A percentile compares a stretch with the other conserved stretches of the same genome.
Evolutionary conservation across 768 basidiomycete genomes (phyloP).

Genomic region (Naganishia randhawae): DNA sequence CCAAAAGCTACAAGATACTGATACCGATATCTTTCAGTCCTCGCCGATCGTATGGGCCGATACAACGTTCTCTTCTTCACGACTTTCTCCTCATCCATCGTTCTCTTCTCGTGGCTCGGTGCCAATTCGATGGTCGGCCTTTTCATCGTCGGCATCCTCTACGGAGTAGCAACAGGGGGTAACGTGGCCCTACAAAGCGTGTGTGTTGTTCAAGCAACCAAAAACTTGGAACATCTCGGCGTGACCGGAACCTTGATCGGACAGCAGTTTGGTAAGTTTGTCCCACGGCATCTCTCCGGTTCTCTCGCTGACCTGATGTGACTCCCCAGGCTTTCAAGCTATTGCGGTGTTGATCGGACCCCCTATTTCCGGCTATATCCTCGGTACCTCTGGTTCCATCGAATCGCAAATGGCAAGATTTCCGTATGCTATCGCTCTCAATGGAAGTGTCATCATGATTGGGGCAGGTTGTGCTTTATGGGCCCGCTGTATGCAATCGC

Average conservation of each 20-base stretch:
- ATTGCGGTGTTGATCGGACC: slow-evolving; percentile 26
- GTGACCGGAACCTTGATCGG: slow-evolving; percentile 26
- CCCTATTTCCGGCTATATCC: slow-evolving; percentile 26
- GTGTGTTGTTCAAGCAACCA: slow-evolving; percentile 25
- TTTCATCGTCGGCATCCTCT: slow-evolving; percentile 16
- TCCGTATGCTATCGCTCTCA: slow-evolving; percentile 24
- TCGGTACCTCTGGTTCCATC: slow-evolving; percentile 19
- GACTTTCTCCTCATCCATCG: slow-evolving; percentile 6
- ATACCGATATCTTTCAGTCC: not conserved
- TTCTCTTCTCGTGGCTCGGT: slow-evolving; percentile 23
- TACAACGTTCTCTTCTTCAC: slow-evolving; percentile 24
- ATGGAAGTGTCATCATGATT: slow-evolving; percentile 23
- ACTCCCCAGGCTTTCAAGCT: slow-evolving; percentile 24
- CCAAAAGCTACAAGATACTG: not conserved
- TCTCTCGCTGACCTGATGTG: not conserved
- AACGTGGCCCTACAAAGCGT: slow-evolving; percentile 26
- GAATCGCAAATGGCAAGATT: slow-evolving; percentile 7
- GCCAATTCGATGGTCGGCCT: slow-evolving; percentile 7
- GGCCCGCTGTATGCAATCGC: slow-evolving; percentile 4
- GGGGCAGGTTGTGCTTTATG: slow-evolving; percentile 11
- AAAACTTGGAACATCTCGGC: slow-evolving; percentile 23
- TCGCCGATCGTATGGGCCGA: slow-evolving; percentile 23
- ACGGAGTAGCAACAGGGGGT: slow-evolving; percentile 24
- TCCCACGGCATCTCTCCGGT: not conserved
- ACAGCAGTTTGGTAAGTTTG: slow-evolving; percentile 27